Percentiles rank a stretch among this genome's conserved stretches.
These are phyloP conservation scores for Citrus sinensis DNA, from an alignment of 345 rosid species.

Conservation along the genomic window DVS_A1.0 CM039169.1:29137501-29138000, in stretches of 20 bases:
- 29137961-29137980: no score
- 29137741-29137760: no score
- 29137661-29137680: not conserved
- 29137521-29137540: no score
- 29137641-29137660: not conserved
- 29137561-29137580: not conserved
- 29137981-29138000: no score
- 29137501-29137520: not conserved
- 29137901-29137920: no score
- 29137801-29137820: not conserved
- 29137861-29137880: no score
- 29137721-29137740: constrained; percentile 1
- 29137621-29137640: not conserved
- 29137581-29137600: not conserved
- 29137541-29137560: not conserved
- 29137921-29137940: no score
- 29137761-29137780: not conserved
- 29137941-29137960: no score
- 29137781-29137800: not conserved
- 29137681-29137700: not conserved
- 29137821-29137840: not conserved
- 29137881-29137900: no score
- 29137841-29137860: not conserved
- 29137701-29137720: constrained; percentile 5
- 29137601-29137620: not conserved